phyloP scores from a whole-genome alignment of 1,284 basidiomycete species.

The Rugosomyces carneus region DNA sequence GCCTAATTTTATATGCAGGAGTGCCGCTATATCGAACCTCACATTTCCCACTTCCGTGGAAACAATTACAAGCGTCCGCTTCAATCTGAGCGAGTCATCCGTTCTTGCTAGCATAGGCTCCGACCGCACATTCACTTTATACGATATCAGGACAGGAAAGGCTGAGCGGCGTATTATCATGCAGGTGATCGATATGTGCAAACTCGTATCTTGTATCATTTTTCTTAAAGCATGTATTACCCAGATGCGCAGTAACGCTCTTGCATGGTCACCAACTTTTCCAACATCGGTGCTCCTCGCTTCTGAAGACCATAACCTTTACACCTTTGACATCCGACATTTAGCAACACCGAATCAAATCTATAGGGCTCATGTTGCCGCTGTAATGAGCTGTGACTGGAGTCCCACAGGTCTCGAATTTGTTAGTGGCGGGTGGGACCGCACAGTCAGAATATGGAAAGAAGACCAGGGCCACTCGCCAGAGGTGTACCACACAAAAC shows the following conservation, averaged over 20 bases:
- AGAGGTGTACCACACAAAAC: slow-evolving; percentile 97
- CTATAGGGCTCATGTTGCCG: slow-evolving; percentile 96
- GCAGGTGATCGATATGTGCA: slow-evolving; percentile 45
- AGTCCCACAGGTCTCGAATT: slow-evolving; percentile 95
- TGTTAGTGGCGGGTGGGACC: slow-evolving; percentile 94
- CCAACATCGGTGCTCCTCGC: slow-evolving; percentile 89
- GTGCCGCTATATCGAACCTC: slow-evolving; percentile 73
- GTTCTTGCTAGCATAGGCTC: slow-evolving; percentile 91
- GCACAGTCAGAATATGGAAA: slow-evolving; percentile 92
- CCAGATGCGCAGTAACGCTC: slow-evolving; percentile 80
- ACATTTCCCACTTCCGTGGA: slow-evolving; percentile 82
- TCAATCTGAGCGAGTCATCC: slow-evolving; percentile 92
- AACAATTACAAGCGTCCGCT: slow-evolving; percentile 83
- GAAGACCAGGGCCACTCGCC: slow-evolving; percentile 78
- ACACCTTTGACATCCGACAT: slow-evolving; percentile 95
- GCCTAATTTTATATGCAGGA: slow-evolving; percentile 33
- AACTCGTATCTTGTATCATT: not conserved
- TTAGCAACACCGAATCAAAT: slow-evolving; percentile 84
- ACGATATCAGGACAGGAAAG: slow-evolving; percentile 94
- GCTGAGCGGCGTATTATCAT: slow-evolving; percentile 89
- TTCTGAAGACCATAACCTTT: slow-evolving; percentile 97
- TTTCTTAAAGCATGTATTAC: not conserved
- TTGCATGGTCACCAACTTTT: slow-evolving; percentile 94
- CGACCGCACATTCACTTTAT: slow-evolving; percentile 92
- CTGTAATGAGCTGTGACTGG: slow-evolving; percentile 92